Evolutionary conservation across 2,329 filamentous ascomycete genomes (phyloP).

Genomic region (Claviceps sp.): DNA sequence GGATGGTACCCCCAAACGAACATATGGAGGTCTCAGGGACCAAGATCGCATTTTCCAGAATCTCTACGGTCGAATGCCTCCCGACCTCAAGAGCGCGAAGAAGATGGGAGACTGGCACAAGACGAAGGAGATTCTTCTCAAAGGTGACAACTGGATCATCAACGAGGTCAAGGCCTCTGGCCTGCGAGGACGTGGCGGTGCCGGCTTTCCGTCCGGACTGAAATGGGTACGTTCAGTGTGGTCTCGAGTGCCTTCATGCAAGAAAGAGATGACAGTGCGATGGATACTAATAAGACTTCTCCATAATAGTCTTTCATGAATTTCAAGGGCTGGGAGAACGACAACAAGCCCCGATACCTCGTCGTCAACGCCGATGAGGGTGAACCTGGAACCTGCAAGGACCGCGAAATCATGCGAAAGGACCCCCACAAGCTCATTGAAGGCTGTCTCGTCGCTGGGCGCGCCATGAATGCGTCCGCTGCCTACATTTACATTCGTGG

Average conservation of each 20-base stretch:
- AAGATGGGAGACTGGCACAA: conserved; percentile 99
- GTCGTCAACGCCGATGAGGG: conserved; percentile 98
- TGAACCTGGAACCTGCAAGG: conserved; percentile 97
- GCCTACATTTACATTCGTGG: conserved; percentile 99
- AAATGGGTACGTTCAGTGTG: conserved; percentile 69
- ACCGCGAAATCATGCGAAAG: conserved; percentile 99
- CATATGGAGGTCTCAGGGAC: conserved; percentile 80
- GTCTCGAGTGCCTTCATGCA: background rate
- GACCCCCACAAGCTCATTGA: conserved; percentile 98
- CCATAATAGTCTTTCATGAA: conserved; percentile 90
- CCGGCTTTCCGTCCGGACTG: conserved; percentile 92
- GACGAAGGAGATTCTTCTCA: conserved; percentile 94
- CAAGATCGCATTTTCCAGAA: conserved; percentile 99
- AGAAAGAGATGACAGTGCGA: background rate
- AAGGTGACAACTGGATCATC: conserved; percentile 98
- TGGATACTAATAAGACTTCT: background rate
- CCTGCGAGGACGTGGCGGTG: conserved; percentile 87
- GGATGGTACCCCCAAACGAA: conserved; percentile 55
- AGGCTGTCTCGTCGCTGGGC: conserved; percentile 87
- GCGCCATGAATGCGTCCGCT: conserved; percentile 96
- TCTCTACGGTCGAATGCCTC: conserved; percentile 83
- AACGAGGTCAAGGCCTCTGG: conserved; percentile 94
- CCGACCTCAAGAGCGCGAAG: conserved; percentile 85
- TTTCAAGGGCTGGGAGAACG: conserved; percentile 98
- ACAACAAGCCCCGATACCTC: conserved; percentile 85